phyloP scores from a whole-genome alignment of 2,329 filamentous ascomycete genomes.

The Aspergillus fijiensis region DNA sequence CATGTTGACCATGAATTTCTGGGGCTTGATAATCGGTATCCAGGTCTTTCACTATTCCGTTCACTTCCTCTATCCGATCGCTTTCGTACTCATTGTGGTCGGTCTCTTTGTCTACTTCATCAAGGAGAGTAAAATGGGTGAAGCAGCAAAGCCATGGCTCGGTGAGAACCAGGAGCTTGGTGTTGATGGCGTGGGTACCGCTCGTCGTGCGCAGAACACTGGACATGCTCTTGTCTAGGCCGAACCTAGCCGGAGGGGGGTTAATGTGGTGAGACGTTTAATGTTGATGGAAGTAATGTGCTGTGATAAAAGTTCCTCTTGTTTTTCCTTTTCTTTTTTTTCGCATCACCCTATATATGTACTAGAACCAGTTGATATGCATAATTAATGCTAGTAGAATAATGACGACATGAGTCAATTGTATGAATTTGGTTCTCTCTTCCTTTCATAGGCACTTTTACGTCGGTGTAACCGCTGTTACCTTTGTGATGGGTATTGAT shows the following conservation, averaged over 20 bases:
- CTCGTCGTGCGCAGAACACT: conserved; percentile 7
- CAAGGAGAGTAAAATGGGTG: conserved; percentile 75
- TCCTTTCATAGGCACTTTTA: no score
- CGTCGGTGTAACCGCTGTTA: no score
- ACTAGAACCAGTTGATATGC: not conserved
- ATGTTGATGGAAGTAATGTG: not conserved
- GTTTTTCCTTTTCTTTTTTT: not conserved
- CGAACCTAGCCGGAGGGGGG: not conserved
- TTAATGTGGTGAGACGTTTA: not conserved
- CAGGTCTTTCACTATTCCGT: conserved; percentile 76
- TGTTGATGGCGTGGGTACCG: conserved; percentile 43
- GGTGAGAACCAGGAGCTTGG: conserved; percentile 80
- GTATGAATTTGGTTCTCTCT: no score
- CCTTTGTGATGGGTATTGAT: no score
- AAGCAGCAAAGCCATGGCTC: conserved; percentile 91
- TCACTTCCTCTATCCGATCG: conserved; percentile 90
- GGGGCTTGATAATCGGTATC: conserved; percentile 90
- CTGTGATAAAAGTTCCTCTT: conserved; percentile 1
- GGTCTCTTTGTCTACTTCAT: conserved; percentile 86
- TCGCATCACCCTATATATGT: not conserved
- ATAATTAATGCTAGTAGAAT: not conserved
- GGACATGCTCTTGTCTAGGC: conserved; percentile 6
- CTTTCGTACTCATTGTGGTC: conserved; percentile 88
- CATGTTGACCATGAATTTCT: conserved; percentile 90
- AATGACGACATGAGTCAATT: not conserved